These are phyloP conservation scores for Drosera spatulata DNA, from an alignment of 179 eudicot genomes.

Conservation along the genomic window DNA sequence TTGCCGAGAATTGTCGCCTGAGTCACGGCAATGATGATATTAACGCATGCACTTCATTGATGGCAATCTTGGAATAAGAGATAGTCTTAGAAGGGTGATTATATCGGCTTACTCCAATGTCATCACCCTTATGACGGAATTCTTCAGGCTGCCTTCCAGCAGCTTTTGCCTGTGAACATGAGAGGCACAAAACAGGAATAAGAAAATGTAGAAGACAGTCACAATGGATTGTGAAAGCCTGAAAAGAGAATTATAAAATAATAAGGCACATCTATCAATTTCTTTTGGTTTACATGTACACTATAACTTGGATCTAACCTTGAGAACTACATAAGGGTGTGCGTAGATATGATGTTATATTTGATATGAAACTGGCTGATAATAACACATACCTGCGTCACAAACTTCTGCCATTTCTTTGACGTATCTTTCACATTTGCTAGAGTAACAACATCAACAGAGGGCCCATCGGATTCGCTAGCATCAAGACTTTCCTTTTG, in stretches of 20 bases:
- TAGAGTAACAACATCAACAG: conserved; percentile 31
- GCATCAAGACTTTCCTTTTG: conserved; percentile 20
- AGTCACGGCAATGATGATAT: conserved; percentile 11
- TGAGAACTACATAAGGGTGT: not conserved
- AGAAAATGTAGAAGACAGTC: too few species aligned
- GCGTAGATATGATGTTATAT: not conserved
- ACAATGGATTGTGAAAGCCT: too few species aligned
- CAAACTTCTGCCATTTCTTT: conserved; percentile 88
- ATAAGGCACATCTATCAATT: not conserved
- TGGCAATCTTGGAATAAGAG: not conserved
- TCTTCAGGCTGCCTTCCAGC: conserved; percentile 70
- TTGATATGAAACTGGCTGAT: not conserved
- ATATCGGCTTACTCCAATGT: conserved; percentile 45
- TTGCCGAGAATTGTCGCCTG: conserved; percentile 63
- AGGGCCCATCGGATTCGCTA: conserved; percentile 19
- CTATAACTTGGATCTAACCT: not conserved
- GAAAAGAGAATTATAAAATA: too few species aligned
- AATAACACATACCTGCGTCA: conserved; percentile 50
- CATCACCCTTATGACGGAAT: conserved; percentile 41
- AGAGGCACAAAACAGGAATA: too few species aligned
- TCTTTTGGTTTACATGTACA: not conserved
- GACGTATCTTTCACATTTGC: conserved; percentile 61
- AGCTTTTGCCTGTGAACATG: conserved; percentile 67
- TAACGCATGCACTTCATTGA: not conserved
- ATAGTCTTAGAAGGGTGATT: not conserved